These are phyloP conservation scores for Pseudogymnoascus sp. DNA, from an alignment of 2,329 filamentous ascomycete genomes.

Conservation along the genomic window DNA sequence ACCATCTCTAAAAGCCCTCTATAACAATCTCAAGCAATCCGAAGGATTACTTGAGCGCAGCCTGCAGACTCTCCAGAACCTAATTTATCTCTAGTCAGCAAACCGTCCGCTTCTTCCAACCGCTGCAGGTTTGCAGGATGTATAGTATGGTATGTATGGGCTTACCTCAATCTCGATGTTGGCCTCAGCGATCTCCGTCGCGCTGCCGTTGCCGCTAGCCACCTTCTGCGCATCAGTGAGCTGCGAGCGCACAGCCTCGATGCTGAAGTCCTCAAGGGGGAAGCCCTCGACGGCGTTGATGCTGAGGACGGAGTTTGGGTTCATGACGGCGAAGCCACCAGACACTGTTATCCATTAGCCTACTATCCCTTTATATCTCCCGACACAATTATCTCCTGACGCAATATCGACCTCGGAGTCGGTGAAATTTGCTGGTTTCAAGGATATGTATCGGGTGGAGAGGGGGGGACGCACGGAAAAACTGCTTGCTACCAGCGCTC, in stretches of 20 bases:
- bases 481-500: conserved; percentile 82
- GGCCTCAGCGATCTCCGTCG: conserved; percentile 96
- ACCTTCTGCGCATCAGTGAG: conserved; percentile 95
- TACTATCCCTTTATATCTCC: neutral
- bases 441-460: no score
- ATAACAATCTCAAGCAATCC: conserved; percentile 25
- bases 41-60: conserved; percentile 62
- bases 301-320: conserved; percentile 89
- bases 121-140: neutral
- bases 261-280: conserved; percentile 91
- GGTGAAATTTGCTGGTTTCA: no score
- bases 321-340: conserved; percentile 92
- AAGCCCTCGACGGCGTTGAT: conserved; percentile 98
- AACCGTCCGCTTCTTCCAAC: neutral
- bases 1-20: neutral
- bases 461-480: conserved; percentile 98
- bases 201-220: conserved; percentile 78
- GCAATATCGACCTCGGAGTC: neutral
- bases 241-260: conserved; percentile 80
- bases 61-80: conserved; percentile 78
- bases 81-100: conserved; percentile 34
- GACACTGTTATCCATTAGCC: conserved; percentile 55
- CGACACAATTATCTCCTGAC: neutral
- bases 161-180: conserved; percentile 96
- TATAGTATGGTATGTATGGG: conserved; percentile 27